Evolutionary conservation across 176 grass and related monocot genomes (phyloP).

Genomic region (Aegilops bicornis): DNA sequence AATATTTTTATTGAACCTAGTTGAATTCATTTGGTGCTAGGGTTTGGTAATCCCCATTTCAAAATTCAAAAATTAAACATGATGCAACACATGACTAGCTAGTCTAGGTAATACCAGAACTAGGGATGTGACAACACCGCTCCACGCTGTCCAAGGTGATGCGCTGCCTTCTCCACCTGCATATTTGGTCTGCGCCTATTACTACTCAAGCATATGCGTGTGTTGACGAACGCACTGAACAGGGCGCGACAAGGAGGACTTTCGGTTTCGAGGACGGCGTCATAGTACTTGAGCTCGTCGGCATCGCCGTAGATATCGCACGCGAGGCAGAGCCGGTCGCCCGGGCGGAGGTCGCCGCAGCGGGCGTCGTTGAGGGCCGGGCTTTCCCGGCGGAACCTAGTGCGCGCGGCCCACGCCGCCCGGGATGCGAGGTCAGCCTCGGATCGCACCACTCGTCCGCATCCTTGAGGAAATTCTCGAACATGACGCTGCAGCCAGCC

Average conservation of each 20-base stretch:
- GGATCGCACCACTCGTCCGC: conserved; percentile 35
- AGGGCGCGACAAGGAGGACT: neutral
- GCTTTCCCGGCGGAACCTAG: conserved; percentile 18
- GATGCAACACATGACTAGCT: no score
- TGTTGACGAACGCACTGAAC: neutral
- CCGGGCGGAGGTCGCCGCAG: conserved; percentile 32
- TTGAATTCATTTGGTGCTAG: no score
- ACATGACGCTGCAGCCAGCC: conserved; percentile 46
- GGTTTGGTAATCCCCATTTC: no score
- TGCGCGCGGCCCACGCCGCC: conserved; percentile 16
- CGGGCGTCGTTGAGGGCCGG: conserved; percentile 19
- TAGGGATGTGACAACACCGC: conserved; percentile 21
- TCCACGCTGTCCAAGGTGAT: conserved; percentile 10
- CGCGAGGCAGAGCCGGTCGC: conserved; percentile 36
- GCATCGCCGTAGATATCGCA: neutral
- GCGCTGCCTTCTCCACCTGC: neutral
- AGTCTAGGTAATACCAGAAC: no score
- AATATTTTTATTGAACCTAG: no score
- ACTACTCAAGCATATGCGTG: neutral
- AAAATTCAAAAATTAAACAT: no score
- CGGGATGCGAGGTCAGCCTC: neutral
- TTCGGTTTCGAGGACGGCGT: conserved; percentile 38
- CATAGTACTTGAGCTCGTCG: conserved; percentile 18
- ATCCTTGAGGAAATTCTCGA: conserved; percentile 37
- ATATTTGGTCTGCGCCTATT: neutral